Conservation (phyloP, 805 yeast genomes). For the Candida nitratophila region DNA sequence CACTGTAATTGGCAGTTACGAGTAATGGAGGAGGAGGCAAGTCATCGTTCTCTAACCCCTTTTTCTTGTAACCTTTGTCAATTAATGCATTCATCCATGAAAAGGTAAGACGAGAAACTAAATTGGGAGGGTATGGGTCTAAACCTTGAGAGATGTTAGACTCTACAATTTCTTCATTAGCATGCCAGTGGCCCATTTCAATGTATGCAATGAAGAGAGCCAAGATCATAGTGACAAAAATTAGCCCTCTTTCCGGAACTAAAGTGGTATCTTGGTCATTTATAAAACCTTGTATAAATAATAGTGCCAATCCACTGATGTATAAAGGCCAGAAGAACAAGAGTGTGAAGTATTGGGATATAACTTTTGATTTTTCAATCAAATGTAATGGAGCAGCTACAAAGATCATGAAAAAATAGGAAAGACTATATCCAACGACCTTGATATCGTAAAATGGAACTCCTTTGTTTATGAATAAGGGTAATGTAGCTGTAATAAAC, state of each 20-base stretch:
- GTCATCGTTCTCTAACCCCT: slow-evolving; percentile 28
- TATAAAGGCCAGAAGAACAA: slow-evolving; percentile 35
- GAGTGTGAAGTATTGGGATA: slow-evolving; percentile 31
- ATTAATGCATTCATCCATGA: slow-evolving; percentile 88
- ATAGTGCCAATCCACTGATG: slow-evolving; percentile 1
- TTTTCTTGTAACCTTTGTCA: slow-evolving; percentile 51
- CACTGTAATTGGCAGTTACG: slow-evolving; percentile 27
- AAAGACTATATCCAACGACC: background rate
- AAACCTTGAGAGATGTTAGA: slow-evolving; percentile 27
- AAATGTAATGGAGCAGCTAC: slow-evolving; percentile 36
- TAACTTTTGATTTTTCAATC: slow-evolving; percentile 34
- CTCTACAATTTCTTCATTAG: slow-evolving; percentile 30
- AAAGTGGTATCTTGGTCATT: slow-evolving; percentile 6
- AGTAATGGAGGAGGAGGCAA: slow-evolving; percentile 35
- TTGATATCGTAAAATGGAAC: background rate
- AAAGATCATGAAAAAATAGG: background rate
- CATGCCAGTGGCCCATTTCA: slow-evolving; percentile 30
- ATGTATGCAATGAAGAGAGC: slow-evolving; percentile 27
- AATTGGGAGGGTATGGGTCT: slow-evolving; percentile 34
- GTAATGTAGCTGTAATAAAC: slow-evolving; percentile 4
- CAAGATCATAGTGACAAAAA: slow-evolving; percentile 23
- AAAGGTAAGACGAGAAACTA: slow-evolving; percentile 73
- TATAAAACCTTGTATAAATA: slow-evolving; percentile 4
- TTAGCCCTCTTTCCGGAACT: slow-evolving; percentile 10
- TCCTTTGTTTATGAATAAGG: slow-evolving; percentile 1